These are phyloP conservation scores for Xylaria sp. DNA, from an alignment of 2,329 filamentous ascomycete species.

Conservation along the genomic window DNA sequence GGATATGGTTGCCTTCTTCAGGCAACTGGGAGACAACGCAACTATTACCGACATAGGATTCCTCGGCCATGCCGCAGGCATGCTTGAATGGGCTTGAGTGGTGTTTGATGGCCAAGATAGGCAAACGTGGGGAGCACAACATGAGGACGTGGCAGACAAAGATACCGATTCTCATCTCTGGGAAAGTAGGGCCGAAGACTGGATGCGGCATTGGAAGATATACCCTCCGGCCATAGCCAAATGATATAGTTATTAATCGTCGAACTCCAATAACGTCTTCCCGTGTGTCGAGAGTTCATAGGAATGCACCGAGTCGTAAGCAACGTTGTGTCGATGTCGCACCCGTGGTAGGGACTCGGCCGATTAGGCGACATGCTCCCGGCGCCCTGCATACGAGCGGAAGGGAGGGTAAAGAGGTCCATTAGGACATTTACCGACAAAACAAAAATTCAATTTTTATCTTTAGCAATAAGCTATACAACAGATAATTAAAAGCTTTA, in stretches of 20 bases:
- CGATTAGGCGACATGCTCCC: neutral
- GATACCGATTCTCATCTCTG: neutral
- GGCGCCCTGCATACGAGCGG: constrained; percentile 6
- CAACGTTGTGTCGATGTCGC: constrained; percentile 5
- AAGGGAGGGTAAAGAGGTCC: no score
- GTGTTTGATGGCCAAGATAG: neutral
- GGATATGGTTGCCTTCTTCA: constrained; percentile 1
- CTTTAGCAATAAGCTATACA: no score
- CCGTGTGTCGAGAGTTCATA: neutral
- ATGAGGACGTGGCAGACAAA: constrained; percentile 7
- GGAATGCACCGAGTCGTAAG: neutral
- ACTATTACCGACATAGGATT: constrained; percentile 5
- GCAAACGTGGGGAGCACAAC: neutral
- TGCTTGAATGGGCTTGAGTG: neutral
- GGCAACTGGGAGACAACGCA: neutral
- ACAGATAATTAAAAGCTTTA: no score
- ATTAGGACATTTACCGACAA: no score
- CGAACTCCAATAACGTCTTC: neutral
- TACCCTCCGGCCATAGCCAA: neutral
- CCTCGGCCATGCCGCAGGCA: neutral
- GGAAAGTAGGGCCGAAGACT: neutral
- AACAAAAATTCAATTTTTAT: no score
- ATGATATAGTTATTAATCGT: neutral
- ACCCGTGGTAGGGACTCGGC: neutral
- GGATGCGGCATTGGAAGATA: neutral